These are phyloP conservation scores for Irpex rosettiformis DNA, from an alignment of 1,284 basidiomycete genomes.

Conservation along the genomic window DNA sequence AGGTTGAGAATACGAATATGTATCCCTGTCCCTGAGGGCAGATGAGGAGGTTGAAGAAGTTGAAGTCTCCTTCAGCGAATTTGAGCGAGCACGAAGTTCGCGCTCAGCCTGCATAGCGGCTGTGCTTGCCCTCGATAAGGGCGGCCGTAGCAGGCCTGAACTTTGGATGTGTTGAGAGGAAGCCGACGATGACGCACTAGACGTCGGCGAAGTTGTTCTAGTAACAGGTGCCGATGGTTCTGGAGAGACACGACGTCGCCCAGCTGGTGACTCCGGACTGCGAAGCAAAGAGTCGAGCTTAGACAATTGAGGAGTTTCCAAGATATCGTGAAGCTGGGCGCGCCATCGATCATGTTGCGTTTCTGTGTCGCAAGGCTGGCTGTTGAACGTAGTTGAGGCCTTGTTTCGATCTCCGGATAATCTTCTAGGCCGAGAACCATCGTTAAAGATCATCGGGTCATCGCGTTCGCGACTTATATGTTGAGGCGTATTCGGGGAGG, in stretches of 20 bases:
- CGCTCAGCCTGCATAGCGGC: conserved; percentile 22
- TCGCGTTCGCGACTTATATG: conserved; percentile 20
- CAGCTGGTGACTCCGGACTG: not conserved
- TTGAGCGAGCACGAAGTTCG: conserved; percentile 16
- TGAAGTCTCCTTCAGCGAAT: conserved; percentile 9
- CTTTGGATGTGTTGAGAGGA: conserved; percentile 8
- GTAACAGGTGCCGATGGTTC: conserved; percentile 9
- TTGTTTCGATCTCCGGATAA: not conserved
- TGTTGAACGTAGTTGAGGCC: conserved; percentile 14
- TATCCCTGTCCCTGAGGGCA: not conserved
- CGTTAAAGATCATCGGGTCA: conserved; percentile 12
- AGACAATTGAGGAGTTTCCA: conserved; percentile 9
- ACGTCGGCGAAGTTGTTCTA: conserved; percentile 16
- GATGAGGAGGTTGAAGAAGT: conserved; percentile 5
- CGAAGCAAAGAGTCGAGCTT: not conserved
- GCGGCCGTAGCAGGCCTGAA: conserved; percentile 12
- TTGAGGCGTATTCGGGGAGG: conserved; percentile 25
- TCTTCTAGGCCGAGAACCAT: not conserved
- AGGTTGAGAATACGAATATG: not conserved
- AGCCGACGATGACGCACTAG: conserved; percentile 13
- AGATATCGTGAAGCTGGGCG: conserved; percentile 11
- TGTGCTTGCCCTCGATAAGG: conserved; percentile 21
- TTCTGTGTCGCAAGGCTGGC: conserved; percentile 15
- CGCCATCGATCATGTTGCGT: conserved; percentile 19
- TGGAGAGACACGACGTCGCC: conserved; percentile 1